These are phyloP conservation scores for Sclerotinia subarctica DNA, from an alignment of 2,329 filamentous ascomycete genomes.

Conservation along the genomic window DNA sequence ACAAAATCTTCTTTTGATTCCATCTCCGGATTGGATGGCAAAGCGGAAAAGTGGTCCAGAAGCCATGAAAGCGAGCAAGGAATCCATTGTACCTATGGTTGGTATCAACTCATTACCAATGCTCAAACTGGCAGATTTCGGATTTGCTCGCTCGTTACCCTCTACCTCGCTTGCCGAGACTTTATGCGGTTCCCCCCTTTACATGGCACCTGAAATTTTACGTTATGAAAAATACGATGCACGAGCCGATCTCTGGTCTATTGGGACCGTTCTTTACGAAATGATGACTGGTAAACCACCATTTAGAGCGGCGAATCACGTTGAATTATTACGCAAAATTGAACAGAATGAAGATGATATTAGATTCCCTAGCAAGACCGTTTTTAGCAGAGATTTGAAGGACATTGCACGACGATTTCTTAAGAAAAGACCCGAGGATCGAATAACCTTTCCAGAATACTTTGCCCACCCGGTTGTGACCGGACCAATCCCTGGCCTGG, in stretches of 20 bases:
- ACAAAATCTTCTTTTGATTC: conserved; percentile 88
- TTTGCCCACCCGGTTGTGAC: conserved; percentile 73
- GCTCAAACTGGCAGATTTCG: conserved; percentile 97
- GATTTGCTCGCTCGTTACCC: conserved; percentile 91
- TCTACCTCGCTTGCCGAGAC: conserved; percentile 92
- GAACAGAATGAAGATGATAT: conserved; percentile 85
- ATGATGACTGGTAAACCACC: conserved; percentile 90
- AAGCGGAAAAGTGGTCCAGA: conserved; percentile 60
- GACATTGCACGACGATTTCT: conserved; percentile 74
- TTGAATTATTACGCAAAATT: conserved; percentile 88
- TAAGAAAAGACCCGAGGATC: conserved; percentile 80
- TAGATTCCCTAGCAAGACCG: conserved; percentile 70
- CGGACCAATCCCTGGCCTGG: conserved; percentile 73
- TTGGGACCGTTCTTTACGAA: conserved; percentile 91
- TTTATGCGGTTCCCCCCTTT: conserved; percentile 90
- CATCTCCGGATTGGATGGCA: conserved; percentile 68
- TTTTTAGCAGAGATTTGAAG: conserved; percentile 74
- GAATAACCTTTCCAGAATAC: conserved; percentile 82
- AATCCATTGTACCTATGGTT: conserved; percentile 75
- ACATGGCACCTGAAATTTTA: conserved; percentile 98
- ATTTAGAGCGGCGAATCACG: conserved; percentile 89
- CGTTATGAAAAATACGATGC: conserved; percentile 97
- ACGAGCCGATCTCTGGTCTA: conserved; percentile 95
- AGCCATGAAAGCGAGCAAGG: conserved; percentile 71
- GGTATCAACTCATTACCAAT: conserved; percentile 85